These are phyloP conservation scores for Cyathus striatus DNA, from an alignment of 768 basidiomycete genomes.

Conservation along the genomic window DNA sequence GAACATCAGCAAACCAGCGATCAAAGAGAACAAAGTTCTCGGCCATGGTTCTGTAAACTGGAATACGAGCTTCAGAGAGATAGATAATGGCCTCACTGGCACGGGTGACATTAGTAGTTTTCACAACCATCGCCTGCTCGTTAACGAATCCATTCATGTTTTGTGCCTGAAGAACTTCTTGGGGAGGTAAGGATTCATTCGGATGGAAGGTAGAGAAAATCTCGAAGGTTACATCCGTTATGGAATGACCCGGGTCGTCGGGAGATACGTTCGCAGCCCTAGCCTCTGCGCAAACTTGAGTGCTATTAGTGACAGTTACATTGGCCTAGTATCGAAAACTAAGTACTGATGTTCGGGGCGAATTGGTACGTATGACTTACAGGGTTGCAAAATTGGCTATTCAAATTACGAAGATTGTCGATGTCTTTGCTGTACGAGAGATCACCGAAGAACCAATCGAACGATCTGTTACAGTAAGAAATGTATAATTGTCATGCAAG, in stretches of 20 bases:
- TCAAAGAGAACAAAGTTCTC: slow-evolving; percentile 21
- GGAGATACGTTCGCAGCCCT: slow-evolving; percentile 13
- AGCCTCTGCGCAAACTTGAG: slow-evolving; percentile 12
- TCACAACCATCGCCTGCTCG: slow-evolving; percentile 15
- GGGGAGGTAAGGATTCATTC: slow-evolving; percentile 10
- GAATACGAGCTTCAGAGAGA: slow-evolving; percentile 14
- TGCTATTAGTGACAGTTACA: slow-evolving; percentile 9
- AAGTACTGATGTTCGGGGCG: no score
- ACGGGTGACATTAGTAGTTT: slow-evolving; percentile 7
- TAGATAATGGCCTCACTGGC: slow-evolving; percentile 21
- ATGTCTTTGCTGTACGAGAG: slow-evolving; percentile 12
- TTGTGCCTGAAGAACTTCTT: slow-evolving; percentile 1
- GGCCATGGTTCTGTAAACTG: slow-evolving; percentile 15
- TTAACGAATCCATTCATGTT: slow-evolving; percentile 17
- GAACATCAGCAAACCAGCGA: slow-evolving; percentile 23
- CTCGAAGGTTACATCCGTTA: slow-evolving; percentile 19
- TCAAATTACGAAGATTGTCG: slow-evolving; percentile 12
- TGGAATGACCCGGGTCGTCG: slow-evolving; percentile 18
- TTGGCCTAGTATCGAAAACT: slow-evolving; percentile 4
- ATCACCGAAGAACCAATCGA: slow-evolving; percentile 22
- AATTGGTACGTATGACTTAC: no score
- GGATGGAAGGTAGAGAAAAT: slow-evolving; percentile 17
- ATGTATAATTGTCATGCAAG: no score
- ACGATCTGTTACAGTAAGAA: slow-evolving; percentile 12
- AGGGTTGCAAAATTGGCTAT: slow-evolving; percentile 15